Percentiles rank a stretch among this genome's conserved stretches.
Evolutionary conservation across 2,329 filamentous ascomycete genomes (phyloP).

Genomic region (Xylaria sp.): DNA sequence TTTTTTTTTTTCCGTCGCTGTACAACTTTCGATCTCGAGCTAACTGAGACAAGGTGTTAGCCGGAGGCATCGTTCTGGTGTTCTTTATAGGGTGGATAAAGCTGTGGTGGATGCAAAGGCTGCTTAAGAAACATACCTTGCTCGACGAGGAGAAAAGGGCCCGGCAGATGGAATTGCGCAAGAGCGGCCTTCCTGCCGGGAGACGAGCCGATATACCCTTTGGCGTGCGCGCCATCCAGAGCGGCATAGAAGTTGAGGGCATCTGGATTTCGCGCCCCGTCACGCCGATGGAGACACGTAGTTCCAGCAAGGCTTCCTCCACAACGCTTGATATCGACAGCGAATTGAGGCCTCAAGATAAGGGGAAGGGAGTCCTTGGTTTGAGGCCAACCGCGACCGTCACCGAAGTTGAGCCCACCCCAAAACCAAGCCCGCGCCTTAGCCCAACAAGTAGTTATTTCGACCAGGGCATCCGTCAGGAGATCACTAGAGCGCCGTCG

Average conservation of each 20-base stretch:
- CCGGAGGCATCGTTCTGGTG: slow-evolving; percentile 74
- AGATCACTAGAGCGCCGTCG: slow-evolving; percentile 24
- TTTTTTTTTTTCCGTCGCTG: not conserved
- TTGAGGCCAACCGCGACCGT: slow-evolving; percentile 37
- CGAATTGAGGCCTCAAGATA: slow-evolving; percentile 46
- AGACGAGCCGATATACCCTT: slow-evolving; percentile 78
- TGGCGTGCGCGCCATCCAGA: slow-evolving; percentile 85
- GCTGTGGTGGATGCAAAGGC: slow-evolving; percentile 70
- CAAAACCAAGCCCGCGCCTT: slow-evolving; percentile 44
- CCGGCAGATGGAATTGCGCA: slow-evolving; percentile 64
- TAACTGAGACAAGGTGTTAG: slow-evolving; percentile 70
- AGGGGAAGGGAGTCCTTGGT: slow-evolving; percentile 37
- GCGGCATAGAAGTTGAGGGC: slow-evolving; percentile 84
- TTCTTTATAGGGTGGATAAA: slow-evolving; percentile 76
- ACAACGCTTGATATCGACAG: slow-evolving; percentile 42
- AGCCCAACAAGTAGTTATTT: slow-evolving; percentile 42
- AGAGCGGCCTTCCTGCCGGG: slow-evolving; percentile 61
- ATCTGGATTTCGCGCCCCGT: slow-evolving; percentile 76
- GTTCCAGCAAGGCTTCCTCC: slow-evolving; percentile 43
- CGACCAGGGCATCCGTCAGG: slow-evolving; percentile 38
- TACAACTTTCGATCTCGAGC: slow-evolving; percentile 16
- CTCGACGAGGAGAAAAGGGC: slow-evolving; percentile 74
- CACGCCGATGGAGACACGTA: slow-evolving; percentile 51
- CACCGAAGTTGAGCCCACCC: slow-evolving; percentile 43
- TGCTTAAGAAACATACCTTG: slow-evolving; percentile 67